A percentile compares a stretch with the other conserved stretches of the same genome.
Conservation (phyloP, 805 yeast species). For the Saccharomycopsis fermentans region DNA sequence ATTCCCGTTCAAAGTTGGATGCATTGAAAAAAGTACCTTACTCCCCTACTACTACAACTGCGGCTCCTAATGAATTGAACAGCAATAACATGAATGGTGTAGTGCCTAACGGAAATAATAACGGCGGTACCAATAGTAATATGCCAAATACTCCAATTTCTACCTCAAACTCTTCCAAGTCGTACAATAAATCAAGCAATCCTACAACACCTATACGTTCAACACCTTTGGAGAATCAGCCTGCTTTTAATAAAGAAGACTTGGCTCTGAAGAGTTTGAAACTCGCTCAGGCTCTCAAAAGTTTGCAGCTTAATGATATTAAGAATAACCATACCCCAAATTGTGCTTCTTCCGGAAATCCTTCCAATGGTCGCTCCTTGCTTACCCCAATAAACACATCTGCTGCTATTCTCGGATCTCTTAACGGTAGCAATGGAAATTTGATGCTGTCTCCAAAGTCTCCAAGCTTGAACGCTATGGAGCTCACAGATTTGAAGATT, state of each 20-base stretch:
- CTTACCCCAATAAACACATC: conserved; percentile 8
- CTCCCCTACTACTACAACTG: background rate
- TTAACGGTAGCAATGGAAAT: conserved; percentile 15
- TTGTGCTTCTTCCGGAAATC: conserved; percentile 1
- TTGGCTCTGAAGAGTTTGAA: background rate
- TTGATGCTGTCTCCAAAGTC: conserved; percentile 25
- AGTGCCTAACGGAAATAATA: background rate
- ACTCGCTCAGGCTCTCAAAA: conserved; percentile 14
- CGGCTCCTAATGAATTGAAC: background rate
- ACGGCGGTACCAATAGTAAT: background rate
- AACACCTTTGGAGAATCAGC: background rate
- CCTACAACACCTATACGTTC: conserved; percentile 5
- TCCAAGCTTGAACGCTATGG: conserved; percentile 39
- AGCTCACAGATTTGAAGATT: conserved; percentile 41
- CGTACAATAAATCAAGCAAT: background rate
- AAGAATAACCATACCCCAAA: conserved; percentile 2
- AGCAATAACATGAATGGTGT: background rate
- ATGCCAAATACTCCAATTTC: background rate
- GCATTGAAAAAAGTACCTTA: conserved; percentile 25
- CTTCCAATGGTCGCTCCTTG: conserved; percentile 10
- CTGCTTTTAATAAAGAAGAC: conserved; percentile 2
- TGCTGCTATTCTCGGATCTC: conserved; percentile 10
- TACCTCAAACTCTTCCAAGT: background rate
- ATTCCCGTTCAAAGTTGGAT: conserved; percentile 38
- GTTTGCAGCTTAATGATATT: conserved; percentile 6